Conservation (phyloP, 2,329 filamentous ascomycete species). For the Phoma sp. region DNA sequence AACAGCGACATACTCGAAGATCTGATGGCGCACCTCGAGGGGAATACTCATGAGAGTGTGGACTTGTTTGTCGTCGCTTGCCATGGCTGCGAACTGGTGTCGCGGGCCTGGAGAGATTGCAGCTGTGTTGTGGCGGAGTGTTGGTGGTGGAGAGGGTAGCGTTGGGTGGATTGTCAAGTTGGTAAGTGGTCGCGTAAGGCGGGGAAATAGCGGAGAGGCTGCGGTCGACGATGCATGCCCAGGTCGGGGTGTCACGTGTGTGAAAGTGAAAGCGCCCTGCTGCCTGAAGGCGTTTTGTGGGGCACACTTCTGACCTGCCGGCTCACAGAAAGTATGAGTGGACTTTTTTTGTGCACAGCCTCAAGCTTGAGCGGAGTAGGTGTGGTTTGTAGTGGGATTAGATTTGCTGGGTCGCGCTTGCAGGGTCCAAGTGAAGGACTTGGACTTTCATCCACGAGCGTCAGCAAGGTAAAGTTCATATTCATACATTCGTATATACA, state of each 20-base stretch:
- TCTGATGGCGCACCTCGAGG: slow-evolving; percentile 40
- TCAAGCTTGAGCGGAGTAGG: too few relatives aligned
- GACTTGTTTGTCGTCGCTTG: not conserved
- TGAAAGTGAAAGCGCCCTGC: slow-evolving; percentile 7
- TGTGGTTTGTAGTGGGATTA: too few relatives aligned
- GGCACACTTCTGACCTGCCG: not conserved
- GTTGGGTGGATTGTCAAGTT: not conserved
- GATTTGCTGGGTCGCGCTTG: not conserved
- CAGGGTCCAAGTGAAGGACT: not conserved
- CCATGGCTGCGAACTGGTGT: not conserved
- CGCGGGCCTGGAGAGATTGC: not conserved
- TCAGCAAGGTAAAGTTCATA: not conserved
- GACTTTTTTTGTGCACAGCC: too few relatives aligned
- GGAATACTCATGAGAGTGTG: slow-evolving; percentile 31
- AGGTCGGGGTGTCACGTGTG: too few relatives aligned
- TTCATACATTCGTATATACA: slow-evolving; percentile 13
- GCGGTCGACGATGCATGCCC: too few relatives aligned
- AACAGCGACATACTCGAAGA: slow-evolving; percentile 32
- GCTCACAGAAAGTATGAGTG: not conserved
- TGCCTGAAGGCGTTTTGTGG: slow-evolving; percentile 11
- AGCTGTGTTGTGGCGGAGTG: not conserved
- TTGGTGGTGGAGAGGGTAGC: not conserved
- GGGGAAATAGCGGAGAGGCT: not conserved
- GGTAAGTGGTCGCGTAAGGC: not conserved
- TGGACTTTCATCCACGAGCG: not conserved